Conservation (phyloP, 75 land plant species). For the Cupressus sempervirens region DNA sequence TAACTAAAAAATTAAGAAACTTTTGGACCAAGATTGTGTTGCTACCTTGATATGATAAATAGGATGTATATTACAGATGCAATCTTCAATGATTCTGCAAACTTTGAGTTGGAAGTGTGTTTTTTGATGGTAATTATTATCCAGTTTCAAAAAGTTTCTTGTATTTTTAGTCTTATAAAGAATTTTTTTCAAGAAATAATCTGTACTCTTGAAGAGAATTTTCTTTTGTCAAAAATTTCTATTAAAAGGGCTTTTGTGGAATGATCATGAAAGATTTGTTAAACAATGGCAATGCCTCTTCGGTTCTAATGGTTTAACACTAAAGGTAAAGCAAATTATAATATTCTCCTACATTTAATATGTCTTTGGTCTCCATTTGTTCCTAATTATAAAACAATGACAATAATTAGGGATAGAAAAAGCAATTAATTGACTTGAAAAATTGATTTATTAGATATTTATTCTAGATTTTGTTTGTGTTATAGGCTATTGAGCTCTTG, state of each 20-base stretch:
- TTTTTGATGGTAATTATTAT: background rate
- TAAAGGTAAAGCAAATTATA: constrained; percentile 48
- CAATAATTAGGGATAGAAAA: background rate
- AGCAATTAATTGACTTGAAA: background rate
- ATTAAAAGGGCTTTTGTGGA: background rate
- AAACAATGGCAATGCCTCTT: constrained; percentile 85
- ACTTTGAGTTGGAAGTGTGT: background rate
- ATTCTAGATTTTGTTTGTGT: background rate
- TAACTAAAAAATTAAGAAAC: background rate
- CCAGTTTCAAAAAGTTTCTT: background rate
- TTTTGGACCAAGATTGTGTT: background rate
- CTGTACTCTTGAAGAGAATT: background rate
- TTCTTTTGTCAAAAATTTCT: background rate
- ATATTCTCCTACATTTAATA: background rate
- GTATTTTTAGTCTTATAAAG: background rate
- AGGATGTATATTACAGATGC: constrained; percentile 83
- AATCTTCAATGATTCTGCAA: constrained; percentile 83
- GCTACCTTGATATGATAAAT: constrained; percentile 85
- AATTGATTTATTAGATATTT: background rate
- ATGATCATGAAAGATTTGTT: constrained; percentile 80
- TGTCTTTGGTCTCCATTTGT: background rate
- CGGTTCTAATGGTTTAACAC: constrained; percentile 83
- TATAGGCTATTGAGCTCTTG: constrained; percentile 88
- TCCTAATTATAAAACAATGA: background rate
- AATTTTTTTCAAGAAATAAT: background rate